Conservation (phyloP, 2,329 filamentous ascomycete species). For the Pseudogymnoascus sp. region DNA sequence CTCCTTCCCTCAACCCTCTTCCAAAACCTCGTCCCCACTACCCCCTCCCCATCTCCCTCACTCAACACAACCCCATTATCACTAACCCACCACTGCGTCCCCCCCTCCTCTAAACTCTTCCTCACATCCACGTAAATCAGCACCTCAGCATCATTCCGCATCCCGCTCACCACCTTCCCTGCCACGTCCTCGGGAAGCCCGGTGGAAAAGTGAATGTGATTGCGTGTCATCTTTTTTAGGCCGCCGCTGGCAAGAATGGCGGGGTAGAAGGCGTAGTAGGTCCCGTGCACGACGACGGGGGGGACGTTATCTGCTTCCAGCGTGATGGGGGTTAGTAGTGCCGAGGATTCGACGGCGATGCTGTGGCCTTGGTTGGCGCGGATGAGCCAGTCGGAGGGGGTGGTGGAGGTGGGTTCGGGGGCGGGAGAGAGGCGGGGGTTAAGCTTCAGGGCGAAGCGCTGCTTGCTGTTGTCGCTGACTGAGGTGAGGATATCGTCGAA, state of each 20-base stretch:
- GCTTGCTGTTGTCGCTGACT: constrained; percentile 75
- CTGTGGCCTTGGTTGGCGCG: constrained; percentile 94
- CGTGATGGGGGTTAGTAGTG: constrained; percentile 62
- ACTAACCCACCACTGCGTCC: constrained; percentile 67
- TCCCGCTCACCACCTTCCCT: constrained; percentile 61
- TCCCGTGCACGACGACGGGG: constrained; percentile 71
- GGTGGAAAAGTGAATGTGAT: constrained; percentile 83
- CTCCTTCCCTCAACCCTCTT: constrained; percentile 59
- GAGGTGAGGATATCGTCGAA: constrained; percentile 64
- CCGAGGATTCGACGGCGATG: constrained; percentile 62
- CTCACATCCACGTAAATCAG: constrained; percentile 70
- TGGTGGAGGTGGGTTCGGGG: constrained; percentile 21
- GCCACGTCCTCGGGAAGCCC: constrained; percentile 48
- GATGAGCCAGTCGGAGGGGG: constrained; percentile 61
- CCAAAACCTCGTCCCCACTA: constrained; percentile 63
- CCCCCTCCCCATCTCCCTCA: constrained; percentile 50
- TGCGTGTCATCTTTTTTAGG: constrained; percentile 71
- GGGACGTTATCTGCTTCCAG: constrained; percentile 53
- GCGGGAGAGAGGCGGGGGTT: constrained; percentile 28
- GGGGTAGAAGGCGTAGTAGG: constrained; percentile 74
- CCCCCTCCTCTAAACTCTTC: constrained; percentile 52
- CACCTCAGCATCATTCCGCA: constrained; percentile 70
- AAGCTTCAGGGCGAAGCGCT: constrained; percentile 75
- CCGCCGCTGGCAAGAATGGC: constrained; percentile 70
- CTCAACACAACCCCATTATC: constrained; percentile 71